phyloP scores from a whole-genome alignment of 805 yeast species.

The Zygosaccharomyces rouxii region DNA sequence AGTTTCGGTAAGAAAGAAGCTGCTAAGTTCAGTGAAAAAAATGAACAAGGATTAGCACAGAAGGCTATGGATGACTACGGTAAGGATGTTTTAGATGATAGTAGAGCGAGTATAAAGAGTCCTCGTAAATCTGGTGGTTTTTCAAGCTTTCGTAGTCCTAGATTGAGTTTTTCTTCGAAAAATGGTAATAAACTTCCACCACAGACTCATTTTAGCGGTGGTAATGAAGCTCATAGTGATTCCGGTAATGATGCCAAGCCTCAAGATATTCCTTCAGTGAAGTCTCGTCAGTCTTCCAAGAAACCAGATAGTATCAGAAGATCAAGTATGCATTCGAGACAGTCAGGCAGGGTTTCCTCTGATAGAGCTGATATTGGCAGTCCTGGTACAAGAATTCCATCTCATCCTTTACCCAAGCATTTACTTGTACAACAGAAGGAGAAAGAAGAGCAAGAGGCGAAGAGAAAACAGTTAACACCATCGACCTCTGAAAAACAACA shows the following conservation, averaged over 20 bases:
- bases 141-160: not conserved
- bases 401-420: not conserved
- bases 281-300: not conserved
- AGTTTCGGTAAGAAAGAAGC: not conserved
- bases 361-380: not conserved
- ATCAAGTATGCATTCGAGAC: not conserved
- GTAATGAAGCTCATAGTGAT: not conserved
- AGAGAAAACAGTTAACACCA: not conserved
- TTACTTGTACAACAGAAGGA: not conserved
- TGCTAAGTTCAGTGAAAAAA: not conserved
- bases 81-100: conserved; percentile 7
- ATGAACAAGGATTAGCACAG: conserved; percentile 8
- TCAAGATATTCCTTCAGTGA: conserved; percentile 2
- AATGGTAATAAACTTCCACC: conserved; percentile 1
- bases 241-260: not conserved
- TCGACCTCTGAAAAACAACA: not conserved
- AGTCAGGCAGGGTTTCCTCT: not conserved
- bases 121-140: conserved; percentile 4
- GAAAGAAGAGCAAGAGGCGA: not conserved
- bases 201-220: not conserved
- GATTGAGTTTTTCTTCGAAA: conserved; percentile 1
- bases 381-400: not conserved
- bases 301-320: not conserved
- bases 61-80: conserved; percentile 13
- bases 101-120: not conserved